Percentiles rank a stretch among this genome's conserved stretches.
These are phyloP conservation scores for Fomes fomentarius DNA, from an alignment of 1,284 basidiomycete genomes.

Conservation along the genomic window DNA sequence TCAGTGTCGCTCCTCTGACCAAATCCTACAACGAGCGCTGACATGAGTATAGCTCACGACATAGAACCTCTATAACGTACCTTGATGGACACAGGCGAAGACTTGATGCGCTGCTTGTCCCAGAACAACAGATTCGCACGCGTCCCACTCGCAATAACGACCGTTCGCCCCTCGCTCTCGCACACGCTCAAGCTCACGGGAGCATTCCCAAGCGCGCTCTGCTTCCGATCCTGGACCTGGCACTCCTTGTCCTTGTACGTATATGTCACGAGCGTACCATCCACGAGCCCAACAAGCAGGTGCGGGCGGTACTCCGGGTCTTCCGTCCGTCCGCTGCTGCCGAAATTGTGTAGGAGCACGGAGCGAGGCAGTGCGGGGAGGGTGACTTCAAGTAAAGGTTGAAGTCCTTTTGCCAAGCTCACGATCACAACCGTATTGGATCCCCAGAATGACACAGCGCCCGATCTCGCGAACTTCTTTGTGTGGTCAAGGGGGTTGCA, in stretches of 20 bases:
- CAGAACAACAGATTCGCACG: slow-evolving; percentile 68
- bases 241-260: slow-evolving; percentile 48
- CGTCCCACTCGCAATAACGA: slow-evolving; percentile 69
- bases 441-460: slow-evolving; percentile 81
- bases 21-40: slow-evolving; percentile 55
- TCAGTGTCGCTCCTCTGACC: slow-evolving; percentile 54
- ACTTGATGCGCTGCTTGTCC: slow-evolving; percentile 65
- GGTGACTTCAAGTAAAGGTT: slow-evolving; percentile 46
- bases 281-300: slow-evolving; percentile 78
- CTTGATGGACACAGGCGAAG: slow-evolving; percentile 77
- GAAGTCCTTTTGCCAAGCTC: slow-evolving; percentile 42
- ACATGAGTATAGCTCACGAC: slow-evolving; percentile 4
- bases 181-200: slow-evolving; percentile 66
- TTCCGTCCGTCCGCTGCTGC: slow-evolving; percentile 37
- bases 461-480: slow-evolving; percentile 48
- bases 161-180: slow-evolving; percentile 49
- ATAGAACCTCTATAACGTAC: slow-evolving; percentile 40
- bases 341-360: slow-evolving; percentile 72
- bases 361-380: slow-evolving; percentile 71
- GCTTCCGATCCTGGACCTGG: slow-evolving; percentile 59
- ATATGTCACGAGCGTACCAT: slow-evolving; percentile 79
- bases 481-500: slow-evolving; percentile 55
- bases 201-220: slow-evolving; percentile 67
- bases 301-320: slow-evolving; percentile 48
- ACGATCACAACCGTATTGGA: slow-evolving; percentile 68